These are phyloP conservation scores for Mycena sp. DNA, from an alignment of 1,284 basidiomycete species.

Conservation along the genomic window DNA sequence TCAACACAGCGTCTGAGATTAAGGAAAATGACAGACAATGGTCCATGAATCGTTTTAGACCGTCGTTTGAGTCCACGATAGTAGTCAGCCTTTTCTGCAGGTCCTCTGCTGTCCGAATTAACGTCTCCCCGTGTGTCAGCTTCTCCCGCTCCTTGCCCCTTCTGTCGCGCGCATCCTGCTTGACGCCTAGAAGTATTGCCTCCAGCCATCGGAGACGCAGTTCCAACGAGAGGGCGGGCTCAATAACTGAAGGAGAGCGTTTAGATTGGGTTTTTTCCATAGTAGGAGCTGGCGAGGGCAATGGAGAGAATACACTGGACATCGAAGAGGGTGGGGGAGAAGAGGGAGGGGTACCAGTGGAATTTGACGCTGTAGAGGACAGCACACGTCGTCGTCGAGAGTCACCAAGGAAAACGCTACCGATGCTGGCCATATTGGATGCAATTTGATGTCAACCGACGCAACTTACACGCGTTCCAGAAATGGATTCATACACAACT, in stretches of 20 bases:
- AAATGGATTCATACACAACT: not conserved
- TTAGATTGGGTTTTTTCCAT: slow-evolving; percentile 33
- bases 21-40: slow-evolving; percentile 61
- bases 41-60: slow-evolving; percentile 75
- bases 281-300: slow-evolving; percentile 34
- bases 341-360: slow-evolving; percentile 62
- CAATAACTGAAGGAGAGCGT: slow-evolving; percentile 53
- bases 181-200: slow-evolving; percentile 74
- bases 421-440: slow-evolving; percentile 62
- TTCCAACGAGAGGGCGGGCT: slow-evolving; percentile 73
- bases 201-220: slow-evolving; percentile 80
- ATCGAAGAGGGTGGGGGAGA: slow-evolving; percentile 60
- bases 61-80: slow-evolving; percentile 72
- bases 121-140: slow-evolving; percentile 59
- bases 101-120: slow-evolving; percentile 66
- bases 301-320: slow-evolving; percentile 19
- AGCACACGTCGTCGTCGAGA: slow-evolving; percentile 67
- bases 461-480: not conserved
- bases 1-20: not conserved
- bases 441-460: not conserved
- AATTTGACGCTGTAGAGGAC: slow-evolving; percentile 65
- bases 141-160: slow-evolving; percentile 46
- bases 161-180: slow-evolving; percentile 52
- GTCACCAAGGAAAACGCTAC: slow-evolving; percentile 82
- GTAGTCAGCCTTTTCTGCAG: slow-evolving; percentile 64